Conservation (phyloP, 2,329 filamentous ascomycete species). For the Rhexocercosporidium sp. region DNA sequence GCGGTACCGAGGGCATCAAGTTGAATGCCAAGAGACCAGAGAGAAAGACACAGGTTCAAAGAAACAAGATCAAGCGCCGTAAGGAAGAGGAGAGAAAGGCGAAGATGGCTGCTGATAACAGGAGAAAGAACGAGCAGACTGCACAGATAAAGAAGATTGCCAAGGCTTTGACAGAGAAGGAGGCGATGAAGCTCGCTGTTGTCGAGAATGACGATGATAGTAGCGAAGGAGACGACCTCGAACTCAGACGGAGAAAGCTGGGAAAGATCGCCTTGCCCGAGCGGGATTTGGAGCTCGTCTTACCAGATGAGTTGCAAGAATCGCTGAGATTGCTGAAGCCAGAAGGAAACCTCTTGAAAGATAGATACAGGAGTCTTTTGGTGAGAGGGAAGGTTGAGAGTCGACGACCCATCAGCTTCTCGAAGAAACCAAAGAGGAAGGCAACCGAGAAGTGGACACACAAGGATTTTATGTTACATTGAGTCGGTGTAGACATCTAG, state of each 20-base stretch:
- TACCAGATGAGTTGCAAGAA: constrained; percentile 84
- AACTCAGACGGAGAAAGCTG: constrained; percentile 73
- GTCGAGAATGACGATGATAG: constrained; percentile 54
- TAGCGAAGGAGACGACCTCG: constrained; percentile 63
- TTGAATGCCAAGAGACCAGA: constrained; percentile 75
- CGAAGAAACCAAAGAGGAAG: constrained; percentile 81
- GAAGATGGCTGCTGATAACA: constrained; percentile 77
- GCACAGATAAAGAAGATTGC: constrained; percentile 74
- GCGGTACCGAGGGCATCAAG: constrained; percentile 71
- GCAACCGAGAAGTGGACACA: constrained; percentile 96
- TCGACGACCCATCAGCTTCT: constrained; percentile 77
- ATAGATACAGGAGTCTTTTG: constrained; percentile 87
- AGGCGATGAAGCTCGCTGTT: constrained; percentile 53
- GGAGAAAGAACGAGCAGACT: constrained; percentile 73
- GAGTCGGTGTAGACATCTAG: neutral
- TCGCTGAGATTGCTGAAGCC: constrained; percentile 84
- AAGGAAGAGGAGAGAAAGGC: constrained; percentile 83
- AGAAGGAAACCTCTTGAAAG: constrained; percentile 92
- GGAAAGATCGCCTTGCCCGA: constrained; percentile 78
- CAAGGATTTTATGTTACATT: constrained; percentile 77
- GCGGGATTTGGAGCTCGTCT: constrained; percentile 78
- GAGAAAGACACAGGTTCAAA: constrained; percentile 83
- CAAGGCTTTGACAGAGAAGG: constrained; percentile 64
- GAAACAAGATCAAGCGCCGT: constrained; percentile 85
- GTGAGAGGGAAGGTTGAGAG: constrained; percentile 89